Conservation (phyloP, 257 asterid species). For the Echium plantagineum region DNA sequence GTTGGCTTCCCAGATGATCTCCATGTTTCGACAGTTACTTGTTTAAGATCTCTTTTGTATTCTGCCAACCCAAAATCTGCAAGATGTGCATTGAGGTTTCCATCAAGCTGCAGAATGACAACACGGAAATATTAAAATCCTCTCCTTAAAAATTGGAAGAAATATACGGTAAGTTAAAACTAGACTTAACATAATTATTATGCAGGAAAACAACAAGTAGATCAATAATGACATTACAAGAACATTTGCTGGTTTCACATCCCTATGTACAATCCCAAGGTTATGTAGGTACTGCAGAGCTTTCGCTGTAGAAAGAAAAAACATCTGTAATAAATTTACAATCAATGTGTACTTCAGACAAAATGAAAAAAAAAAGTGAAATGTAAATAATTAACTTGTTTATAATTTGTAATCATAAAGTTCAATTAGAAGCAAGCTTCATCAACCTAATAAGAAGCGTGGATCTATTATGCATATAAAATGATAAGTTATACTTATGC, state of each 20-base stretch:
- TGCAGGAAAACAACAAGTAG: slow-evolving; percentile 10
- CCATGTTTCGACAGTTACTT: slow-evolving; percentile 59
- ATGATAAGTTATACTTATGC: neutral
- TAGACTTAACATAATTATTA: slow-evolving; percentile 2
- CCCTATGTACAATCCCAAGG: slow-evolving; percentile 94
- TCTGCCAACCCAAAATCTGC: slow-evolving; percentile 97
- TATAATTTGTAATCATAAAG: neutral
- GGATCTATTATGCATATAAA: neutral
- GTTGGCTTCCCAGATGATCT: slow-evolving; percentile 90
- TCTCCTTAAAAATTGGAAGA: neutral
- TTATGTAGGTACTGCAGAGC: slow-evolving; percentile 74
- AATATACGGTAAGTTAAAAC: neutral
- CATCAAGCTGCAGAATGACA: slow-evolving; percentile 49
- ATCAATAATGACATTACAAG: slow-evolving; percentile 54
- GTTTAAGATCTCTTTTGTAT: slow-evolving; percentile 57
- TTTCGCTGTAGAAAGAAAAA: slow-evolving; percentile 61
- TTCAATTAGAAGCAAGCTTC: too few relatives aligned
- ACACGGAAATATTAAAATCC: neutral
- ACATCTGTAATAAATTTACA: slow-evolving; percentile 13
- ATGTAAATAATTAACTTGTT: neutral
- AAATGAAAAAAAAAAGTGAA: neutral
- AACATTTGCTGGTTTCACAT: slow-evolving; percentile 94
- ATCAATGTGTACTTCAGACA: neutral
- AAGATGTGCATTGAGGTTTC: slow-evolving; percentile 50
- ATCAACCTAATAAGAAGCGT: neutral